These are phyloP conservation scores for Melastoma candidum DNA, from an alignment of 441 rosid species.

Conservation along the genomic window DNA sequence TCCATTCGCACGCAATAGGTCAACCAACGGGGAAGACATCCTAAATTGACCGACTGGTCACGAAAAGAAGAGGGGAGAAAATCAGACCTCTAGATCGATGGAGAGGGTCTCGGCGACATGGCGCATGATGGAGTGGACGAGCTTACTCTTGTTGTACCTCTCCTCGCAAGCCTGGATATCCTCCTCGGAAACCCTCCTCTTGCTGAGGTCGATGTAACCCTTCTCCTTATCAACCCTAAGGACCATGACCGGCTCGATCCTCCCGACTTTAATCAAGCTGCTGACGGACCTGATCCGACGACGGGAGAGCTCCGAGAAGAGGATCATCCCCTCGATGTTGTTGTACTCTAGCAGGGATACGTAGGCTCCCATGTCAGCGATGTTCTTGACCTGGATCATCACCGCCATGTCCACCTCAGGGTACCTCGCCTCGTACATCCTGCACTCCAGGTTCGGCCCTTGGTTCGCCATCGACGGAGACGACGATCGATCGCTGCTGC, in stretches of 20 bases:
- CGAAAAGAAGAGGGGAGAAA: not conserved
- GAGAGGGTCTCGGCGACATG: conserved; percentile 86
- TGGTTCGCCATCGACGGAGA: conserved; percentile 32
- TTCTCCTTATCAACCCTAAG: conserved; percentile 89
- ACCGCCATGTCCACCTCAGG: conserved; percentile 80
- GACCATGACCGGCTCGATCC: conserved; percentile 96
- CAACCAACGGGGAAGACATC: too few relatives aligned
- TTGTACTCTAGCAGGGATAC: conserved; percentile 92
- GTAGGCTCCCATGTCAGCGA: conserved; percentile 97
- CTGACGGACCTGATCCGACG: conserved; percentile 96
- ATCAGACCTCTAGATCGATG: conserved; percentile 72
- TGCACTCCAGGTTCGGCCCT: conserved; percentile 76
- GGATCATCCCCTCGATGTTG: conserved; percentile 95
- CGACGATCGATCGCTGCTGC: too few relatives aligned
- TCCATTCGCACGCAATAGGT: too few relatives aligned
- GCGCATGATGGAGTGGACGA: conserved; percentile 93
- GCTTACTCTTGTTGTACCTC: conserved; percentile 23
- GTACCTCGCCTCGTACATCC: conserved; percentile 50
- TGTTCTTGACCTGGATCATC: conserved; percentile 93
- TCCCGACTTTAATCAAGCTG: conserved; percentile 86
- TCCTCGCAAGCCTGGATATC: conserved; percentile 93
- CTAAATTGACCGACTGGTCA: too few relatives aligned
- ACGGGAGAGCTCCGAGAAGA: conserved; percentile 22
- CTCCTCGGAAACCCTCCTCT: conserved; percentile 88
- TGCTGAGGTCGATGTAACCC: conserved; percentile 90